Conservation (phyloP, 1,284 basidiomycete genomes). For the Dichomitus squalens region DNA sequence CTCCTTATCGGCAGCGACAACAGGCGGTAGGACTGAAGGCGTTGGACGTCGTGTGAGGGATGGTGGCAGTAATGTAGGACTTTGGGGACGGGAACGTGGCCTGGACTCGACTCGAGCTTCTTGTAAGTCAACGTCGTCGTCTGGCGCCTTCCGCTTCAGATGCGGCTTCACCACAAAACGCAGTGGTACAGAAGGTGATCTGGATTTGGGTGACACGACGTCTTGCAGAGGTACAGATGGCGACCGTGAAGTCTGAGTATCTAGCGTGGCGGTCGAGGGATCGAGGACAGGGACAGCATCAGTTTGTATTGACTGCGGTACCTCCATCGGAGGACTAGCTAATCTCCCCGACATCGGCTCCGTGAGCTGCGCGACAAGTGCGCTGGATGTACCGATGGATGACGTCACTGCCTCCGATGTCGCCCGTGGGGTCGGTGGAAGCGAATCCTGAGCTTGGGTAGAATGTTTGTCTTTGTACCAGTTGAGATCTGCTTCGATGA, state of each 20-base stretch:
- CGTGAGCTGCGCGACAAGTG: not conserved
- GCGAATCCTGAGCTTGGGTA: not conserved
- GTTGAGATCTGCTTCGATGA: constrained; percentile 24
- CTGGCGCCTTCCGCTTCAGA: constrained; percentile 5
- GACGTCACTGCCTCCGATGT: not conserved
- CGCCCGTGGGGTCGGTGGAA: not conserved
- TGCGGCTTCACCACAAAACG: not conserved
- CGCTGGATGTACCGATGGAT: no score
- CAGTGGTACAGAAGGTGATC: not conserved
- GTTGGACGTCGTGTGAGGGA: constrained; percentile 8
- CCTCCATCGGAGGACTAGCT: not conserved
- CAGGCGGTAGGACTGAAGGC: not conserved
- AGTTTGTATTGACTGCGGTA: not conserved
- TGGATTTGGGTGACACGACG: not conserved
- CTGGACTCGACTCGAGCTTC: not conserved
- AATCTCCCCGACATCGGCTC: not conserved
- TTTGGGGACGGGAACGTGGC: not conserved
- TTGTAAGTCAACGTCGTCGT: not conserved
- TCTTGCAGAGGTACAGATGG: not conserved
- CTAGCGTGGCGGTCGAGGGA: not conserved
- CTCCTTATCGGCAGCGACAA: not conserved
- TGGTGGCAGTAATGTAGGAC: constrained; percentile 1
- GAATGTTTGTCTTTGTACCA: constrained; percentile 21
- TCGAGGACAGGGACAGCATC: not conserved
- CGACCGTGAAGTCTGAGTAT: not conserved